Evolutionary conservation across 2,329 filamentous ascomycete genomes (phyloP).

Genomic region (Pezicula neosporulosa): DNA sequence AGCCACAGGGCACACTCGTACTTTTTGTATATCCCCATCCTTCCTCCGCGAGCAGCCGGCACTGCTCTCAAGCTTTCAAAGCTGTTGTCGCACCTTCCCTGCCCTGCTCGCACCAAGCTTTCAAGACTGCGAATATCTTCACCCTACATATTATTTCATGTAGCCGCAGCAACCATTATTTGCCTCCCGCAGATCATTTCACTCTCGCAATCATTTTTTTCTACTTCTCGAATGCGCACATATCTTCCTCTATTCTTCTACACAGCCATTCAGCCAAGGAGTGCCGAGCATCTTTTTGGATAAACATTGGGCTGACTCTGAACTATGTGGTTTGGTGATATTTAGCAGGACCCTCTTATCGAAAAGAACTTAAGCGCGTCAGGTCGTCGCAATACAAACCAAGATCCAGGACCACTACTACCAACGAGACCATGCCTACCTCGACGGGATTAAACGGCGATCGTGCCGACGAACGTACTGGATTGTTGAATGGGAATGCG

Average conservation of each 20-base stretch:
- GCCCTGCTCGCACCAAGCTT: too few relatives aligned
- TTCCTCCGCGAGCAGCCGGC: neutral
- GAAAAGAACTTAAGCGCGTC: slow-evolving; percentile 16
- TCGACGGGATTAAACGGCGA: slow-evolving; percentile 13
- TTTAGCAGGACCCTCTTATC: slow-evolving; percentile 16
- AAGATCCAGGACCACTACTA: neutral
- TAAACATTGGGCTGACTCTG: slow-evolving; percentile 13
- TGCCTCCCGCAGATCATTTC: slow-evolving; percentile 4
- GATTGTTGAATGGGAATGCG: slow-evolving; percentile 18
- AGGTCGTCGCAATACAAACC: slow-evolving; percentile 8
- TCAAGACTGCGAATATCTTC: too few relatives aligned
- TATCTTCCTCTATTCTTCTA: neutral
- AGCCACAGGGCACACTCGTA: neutral
- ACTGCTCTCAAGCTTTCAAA: neutral
- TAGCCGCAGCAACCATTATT: neutral
- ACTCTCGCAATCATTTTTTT: slow-evolving; percentile 4
- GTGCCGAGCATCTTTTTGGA: slow-evolving; percentile 10
- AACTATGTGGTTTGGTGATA: slow-evolving; percentile 11
- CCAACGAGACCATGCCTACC: slow-evolving; percentile 8
- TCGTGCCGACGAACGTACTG: slow-evolving; percentile 18
- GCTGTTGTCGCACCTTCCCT: neutral
- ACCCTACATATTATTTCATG: too few relatives aligned
- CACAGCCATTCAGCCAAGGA: slow-evolving; percentile 14
- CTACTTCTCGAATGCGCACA: neutral
- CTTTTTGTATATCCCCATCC: neutral